Evolutionary conservation across 2,329 filamentous ascomycete genomes (phyloP).

Genomic region (Cladobotryum protrusum): DNA sequence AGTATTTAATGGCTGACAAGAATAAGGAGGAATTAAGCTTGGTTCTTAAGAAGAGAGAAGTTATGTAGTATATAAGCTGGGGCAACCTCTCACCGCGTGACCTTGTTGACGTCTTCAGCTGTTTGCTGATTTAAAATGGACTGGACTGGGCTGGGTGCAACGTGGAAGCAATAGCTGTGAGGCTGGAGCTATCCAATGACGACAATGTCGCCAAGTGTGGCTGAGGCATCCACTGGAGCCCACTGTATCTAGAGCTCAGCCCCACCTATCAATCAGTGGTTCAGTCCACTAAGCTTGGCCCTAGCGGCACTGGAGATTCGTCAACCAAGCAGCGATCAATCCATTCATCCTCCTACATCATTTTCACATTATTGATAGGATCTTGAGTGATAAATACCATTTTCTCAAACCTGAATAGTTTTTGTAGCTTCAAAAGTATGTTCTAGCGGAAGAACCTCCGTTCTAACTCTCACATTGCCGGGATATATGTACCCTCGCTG

Average conservation of each 20-base stretch:
- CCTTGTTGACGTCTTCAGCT: neutral
- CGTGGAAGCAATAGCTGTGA: neutral
- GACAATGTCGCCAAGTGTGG: neutral
- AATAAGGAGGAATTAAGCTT: neutral
- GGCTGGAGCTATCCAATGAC: neutral
- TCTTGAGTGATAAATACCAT: neutral
- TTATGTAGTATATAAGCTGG: neutral
- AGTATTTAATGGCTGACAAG: neutral
- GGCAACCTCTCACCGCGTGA: neutral
- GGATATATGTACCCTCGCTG: constrained; percentile 37
- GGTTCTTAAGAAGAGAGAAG: too few relatives aligned
- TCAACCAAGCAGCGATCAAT: too few relatives aligned
- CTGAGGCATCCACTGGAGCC: constrained; percentile 8
- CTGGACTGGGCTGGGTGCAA: neutral
- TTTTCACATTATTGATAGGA: too few relatives aligned
- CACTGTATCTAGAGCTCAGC: too few relatives aligned
- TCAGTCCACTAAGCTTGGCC: too few relatives aligned
- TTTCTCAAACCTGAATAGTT: neutral
- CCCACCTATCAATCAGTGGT: too few relatives aligned
- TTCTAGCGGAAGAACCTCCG: neutral
- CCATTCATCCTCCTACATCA: too few relatives aligned
- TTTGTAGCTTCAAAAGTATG: neutral
- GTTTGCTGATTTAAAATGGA: neutral
- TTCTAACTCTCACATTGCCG: neutral
- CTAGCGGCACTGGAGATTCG: too few relatives aligned